Evolutionary conservation across 2,329 filamentous ascomycete species (phyloP).

Genomic region (Ophiocordyceps sinensis): DNA sequence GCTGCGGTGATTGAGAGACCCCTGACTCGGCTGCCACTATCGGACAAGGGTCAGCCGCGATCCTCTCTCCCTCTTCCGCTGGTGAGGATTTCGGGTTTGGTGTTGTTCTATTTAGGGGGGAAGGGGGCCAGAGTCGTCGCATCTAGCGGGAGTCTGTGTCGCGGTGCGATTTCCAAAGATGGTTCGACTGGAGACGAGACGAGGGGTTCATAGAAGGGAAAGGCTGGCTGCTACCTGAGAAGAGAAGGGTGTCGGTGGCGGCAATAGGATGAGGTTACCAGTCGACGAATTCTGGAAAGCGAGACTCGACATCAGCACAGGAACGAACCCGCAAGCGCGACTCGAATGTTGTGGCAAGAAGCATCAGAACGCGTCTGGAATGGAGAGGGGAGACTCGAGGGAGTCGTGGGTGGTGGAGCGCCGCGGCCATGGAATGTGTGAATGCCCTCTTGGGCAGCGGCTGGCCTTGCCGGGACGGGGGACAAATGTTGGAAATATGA

Average conservation of each 20-base stretch:
- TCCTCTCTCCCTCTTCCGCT: neutral
- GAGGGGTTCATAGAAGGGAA: too few species aligned
- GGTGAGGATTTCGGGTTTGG: too few species aligned
- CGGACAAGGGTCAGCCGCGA: neutral
- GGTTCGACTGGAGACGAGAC: too few species aligned
- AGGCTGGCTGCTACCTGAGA: too few species aligned
- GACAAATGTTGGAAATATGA: neutral
- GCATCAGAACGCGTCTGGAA: conserved; percentile 8
- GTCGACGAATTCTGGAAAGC: neutral
- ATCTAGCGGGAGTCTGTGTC: too few species aligned
- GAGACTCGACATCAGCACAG: conserved; percentile 1
- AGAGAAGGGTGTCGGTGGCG: too few species aligned
- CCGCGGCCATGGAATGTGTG: conserved; percentile 2
- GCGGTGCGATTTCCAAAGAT: too few species aligned
- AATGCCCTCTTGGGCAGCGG: neutral
- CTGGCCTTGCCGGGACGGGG: neutral
- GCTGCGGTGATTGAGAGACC: conserved; percentile 2
- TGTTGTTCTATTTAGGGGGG: too few species aligned
- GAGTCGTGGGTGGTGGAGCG: conserved; percentile 5
- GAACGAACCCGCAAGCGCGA: neutral
- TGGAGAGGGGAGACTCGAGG: conserved; percentile 6
- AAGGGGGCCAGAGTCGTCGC: too few species aligned
- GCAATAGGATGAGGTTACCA: neutral
- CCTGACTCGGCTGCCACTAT: conserved; percentile 6
- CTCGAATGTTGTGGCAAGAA: conserved; percentile 7